Evolutionary conservation across 164 flowering plant genomes (phyloP).

Genomic region (Chimonanthus praecox): DNA sequence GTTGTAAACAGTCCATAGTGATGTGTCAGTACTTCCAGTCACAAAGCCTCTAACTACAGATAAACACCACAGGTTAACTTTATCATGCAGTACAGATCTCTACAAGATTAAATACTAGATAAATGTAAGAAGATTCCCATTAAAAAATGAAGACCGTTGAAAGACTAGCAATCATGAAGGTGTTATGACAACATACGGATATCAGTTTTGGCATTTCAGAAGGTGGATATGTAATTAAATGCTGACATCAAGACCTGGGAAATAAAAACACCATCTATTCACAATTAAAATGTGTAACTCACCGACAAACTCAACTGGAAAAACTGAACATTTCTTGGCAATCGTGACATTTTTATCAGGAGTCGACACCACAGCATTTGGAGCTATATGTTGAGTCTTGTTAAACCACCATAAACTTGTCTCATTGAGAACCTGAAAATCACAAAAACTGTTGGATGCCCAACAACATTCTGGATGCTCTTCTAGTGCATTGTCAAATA

Average conservation of each 20-base stretch:
- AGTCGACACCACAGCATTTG: constrained; percentile 70
- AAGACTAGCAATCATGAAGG: not conserved
- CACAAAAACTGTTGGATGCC: not conserved
- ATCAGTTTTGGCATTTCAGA: not conserved
- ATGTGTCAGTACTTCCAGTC: constrained; percentile 97
- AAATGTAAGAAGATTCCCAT: not conserved
- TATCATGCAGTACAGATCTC: not conserved
- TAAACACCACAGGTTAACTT: constrained; percentile 6
- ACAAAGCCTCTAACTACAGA: constrained; percentile 80
- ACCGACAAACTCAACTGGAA: constrained; percentile 99
- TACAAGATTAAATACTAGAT: not conserved
- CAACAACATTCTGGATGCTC: not conserved
- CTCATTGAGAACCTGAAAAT: constrained; percentile 80
- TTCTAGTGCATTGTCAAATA: not conserved
- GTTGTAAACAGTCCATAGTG: constrained; percentile 92
- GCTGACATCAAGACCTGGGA: not conserved
- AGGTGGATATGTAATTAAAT: not conserved
- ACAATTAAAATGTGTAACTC: constrained; percentile 21
- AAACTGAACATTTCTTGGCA: constrained; percentile 88
- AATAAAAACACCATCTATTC: too few species aligned
- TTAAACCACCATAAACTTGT: constrained; percentile 98
- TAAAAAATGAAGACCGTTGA: too few species aligned
- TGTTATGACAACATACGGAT: not conserved
- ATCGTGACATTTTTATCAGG: constrained; percentile 94
- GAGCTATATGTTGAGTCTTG: constrained; percentile 57